Percentiles rank a stretch among this genome's conserved stretches.
These are phyloP conservation scores for Epichloe typhina DNA, from an alignment of 2,329 filamentous ascomycete species.

Conservation along the genomic window DNA sequence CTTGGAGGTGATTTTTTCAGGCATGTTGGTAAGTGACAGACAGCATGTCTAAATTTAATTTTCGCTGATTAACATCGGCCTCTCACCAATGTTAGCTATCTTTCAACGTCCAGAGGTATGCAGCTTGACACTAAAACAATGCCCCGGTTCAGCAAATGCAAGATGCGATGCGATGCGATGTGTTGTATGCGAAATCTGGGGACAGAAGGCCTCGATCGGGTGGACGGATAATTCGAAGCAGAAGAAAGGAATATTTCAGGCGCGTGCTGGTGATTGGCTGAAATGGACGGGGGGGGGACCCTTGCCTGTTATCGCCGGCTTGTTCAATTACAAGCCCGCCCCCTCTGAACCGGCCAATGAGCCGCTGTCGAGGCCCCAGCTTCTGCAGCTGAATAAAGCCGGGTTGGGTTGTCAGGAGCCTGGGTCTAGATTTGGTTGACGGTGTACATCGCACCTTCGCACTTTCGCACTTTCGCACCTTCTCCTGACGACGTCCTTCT, in stretches of 20 bases:
- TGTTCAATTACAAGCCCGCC: neutral
- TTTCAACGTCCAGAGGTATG: too few species aligned
- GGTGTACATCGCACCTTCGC: neutral
- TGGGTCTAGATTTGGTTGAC: neutral
- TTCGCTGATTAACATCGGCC: too few species aligned
- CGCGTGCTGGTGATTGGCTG: neutral
- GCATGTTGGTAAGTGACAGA: slow-evolving; percentile 22
- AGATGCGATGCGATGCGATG: too few species aligned
- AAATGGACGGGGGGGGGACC: neutral
- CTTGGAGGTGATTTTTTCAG: slow-evolving; percentile 54
- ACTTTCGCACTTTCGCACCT: neutral
- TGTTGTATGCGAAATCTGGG: too few species aligned
- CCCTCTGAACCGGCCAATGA: neutral
- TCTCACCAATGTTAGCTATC: too few species aligned
- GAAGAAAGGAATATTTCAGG: neutral
- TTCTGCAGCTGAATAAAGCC: neutral
- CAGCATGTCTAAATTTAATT: neutral
- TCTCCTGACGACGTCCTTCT: neutral
- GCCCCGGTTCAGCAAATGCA: too few species aligned
- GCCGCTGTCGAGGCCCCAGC: neutral
- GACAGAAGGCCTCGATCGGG: neutral
- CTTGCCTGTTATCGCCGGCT: neutral
- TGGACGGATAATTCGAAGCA: neutral
- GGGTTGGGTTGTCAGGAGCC: too few species aligned
- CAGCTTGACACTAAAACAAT: too few species aligned